phyloP scores from a whole-genome alignment of 768 basidiomycete species.

The Podaxis pistillaris region DNA sequence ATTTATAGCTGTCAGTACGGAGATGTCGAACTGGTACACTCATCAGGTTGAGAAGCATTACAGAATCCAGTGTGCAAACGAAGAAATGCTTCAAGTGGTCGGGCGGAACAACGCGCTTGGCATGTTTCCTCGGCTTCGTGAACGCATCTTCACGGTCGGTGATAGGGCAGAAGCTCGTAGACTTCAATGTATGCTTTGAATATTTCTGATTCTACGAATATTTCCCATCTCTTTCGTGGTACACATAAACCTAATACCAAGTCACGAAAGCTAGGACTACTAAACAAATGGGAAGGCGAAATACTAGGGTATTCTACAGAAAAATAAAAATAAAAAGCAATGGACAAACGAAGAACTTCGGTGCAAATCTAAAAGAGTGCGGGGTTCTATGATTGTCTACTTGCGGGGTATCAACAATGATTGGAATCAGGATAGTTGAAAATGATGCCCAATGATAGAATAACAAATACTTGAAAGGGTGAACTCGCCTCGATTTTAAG shows the following conservation, averaged over 20 bases:
- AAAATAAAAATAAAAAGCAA: not conserved
- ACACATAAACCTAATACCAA: not conserved
- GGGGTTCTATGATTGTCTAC: not conserved
- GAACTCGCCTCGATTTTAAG: not conserved
- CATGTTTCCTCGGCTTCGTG: slow-evolving; percentile 41
- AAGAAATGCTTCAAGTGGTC: slow-evolving; percentile 38
- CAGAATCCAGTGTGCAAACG: slow-evolving; percentile 26
- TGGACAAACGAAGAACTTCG: not conserved
- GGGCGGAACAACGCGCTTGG: slow-evolving; percentile 48
- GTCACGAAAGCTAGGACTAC: not conserved
- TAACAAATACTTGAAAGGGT: not conserved
- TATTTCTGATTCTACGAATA: not conserved
- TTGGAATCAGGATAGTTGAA: not conserved
- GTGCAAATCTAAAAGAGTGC: slow-evolving; percentile 4
- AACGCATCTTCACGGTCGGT: not conserved
- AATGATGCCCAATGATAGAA: not conserved
- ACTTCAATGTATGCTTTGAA: not conserved
- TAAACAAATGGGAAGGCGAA: not conserved
- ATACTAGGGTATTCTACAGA: slow-evolving; percentile 3
- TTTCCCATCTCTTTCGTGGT: not conserved
- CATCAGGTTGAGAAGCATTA: slow-evolving; percentile 51
- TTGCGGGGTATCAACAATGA: slow-evolving; percentile 10
- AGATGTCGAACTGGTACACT: slow-evolving; percentile 63
- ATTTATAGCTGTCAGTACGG: slow-evolving; percentile 51
- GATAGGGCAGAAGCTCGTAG: not conserved